A percentile compares a stretch with the other conserved stretches of the same genome.
Evolutionary conservation across 345 rosid genomes (phyloP).

Genomic region (Angophora floribunda): DNA sequence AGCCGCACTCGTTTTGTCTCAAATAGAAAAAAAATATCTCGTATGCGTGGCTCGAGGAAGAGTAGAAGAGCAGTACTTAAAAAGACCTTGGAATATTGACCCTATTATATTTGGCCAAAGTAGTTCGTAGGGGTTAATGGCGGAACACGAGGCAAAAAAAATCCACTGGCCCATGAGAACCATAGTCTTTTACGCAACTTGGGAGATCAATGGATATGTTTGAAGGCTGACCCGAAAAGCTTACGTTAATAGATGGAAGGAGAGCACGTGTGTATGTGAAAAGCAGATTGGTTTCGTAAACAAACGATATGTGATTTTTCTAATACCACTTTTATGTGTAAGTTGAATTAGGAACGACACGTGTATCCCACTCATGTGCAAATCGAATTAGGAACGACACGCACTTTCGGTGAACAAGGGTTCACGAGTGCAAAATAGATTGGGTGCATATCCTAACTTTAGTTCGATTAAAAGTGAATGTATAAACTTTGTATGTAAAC

Average conservation of each 20-base stretch:
- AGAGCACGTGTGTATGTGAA: background rate
- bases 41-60: conserved; percentile 56
- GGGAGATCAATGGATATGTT: background rate
- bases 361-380: background rate
- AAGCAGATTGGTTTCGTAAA: background rate
- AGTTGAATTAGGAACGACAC: background rate
- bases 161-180: background rate
- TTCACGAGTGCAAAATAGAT: background rate
- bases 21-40: background rate
- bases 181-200: background rate
- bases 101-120: background rate
- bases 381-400: accelerated
- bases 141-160: background rate
- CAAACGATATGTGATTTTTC: background rate
- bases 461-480: background rate
- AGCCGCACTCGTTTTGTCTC: background rate
- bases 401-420: background rate
- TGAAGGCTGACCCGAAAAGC: background rate
- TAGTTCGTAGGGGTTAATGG: background rate
- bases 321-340: too few relatives aligned
- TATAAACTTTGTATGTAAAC: background rate
- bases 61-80: background rate
- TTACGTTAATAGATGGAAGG: background rate
- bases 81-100: background rate
- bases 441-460: background rate